These are phyloP conservation scores for Talinum fruticosum DNA, from an alignment of 148 eudicot species.

Conservation along the genomic window DNA sequence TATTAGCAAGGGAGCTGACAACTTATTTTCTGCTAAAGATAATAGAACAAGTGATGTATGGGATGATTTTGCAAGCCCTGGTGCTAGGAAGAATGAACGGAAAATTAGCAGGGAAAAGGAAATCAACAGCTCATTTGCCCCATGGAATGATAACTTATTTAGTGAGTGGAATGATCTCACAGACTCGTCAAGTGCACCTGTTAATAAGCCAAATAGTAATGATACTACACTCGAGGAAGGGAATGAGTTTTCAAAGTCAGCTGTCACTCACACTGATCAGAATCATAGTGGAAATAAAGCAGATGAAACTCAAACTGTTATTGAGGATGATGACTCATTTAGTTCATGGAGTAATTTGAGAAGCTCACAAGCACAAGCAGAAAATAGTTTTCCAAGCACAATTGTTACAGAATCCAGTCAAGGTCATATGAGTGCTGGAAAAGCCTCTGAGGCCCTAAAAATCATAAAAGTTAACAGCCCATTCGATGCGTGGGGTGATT, in stretches of 20 bases:
- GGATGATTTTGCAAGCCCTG: slow-evolving; percentile 46
- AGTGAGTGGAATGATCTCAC: slow-evolving; percentile 30
- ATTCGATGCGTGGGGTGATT: slow-evolving; percentile 21
- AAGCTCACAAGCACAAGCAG: slow-evolving; percentile 14
- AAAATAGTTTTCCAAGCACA: slow-evolving; percentile 23
- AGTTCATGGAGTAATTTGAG: slow-evolving; percentile 27
- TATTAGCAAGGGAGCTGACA: slow-evolving; percentile 19
- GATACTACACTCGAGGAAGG: slow-evolving; percentile 18
- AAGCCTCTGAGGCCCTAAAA: background rate
- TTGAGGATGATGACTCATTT: slow-evolving; percentile 17
- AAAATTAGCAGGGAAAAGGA: slow-evolving; percentile 3
- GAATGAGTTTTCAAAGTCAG: slow-evolving; percentile 27
- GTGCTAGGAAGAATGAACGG: slow-evolving; percentile 11
- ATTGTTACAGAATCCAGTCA: slow-evolving; percentile 16
- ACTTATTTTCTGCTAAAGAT: slow-evolving; percentile 21
- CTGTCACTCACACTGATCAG: slow-evolving; percentile 14
- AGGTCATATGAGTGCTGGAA: background rate
- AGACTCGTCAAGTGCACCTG: background rate
- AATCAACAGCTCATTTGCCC: background rate
- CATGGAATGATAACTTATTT: slow-evolving; percentile 9
- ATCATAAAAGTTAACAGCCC: slow-evolving; percentile 7
- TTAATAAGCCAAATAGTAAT: slow-evolving; percentile 11
- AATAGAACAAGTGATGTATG: slow-evolving; percentile 41
- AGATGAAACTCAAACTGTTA: slow-evolving; percentile 16
- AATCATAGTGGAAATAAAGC: slow-evolving; percentile 17